These are phyloP conservation scores for Wickerhamiella cacticola DNA, from an alignment of 805 yeast genomes.

Conservation along the genomic window DNA sequence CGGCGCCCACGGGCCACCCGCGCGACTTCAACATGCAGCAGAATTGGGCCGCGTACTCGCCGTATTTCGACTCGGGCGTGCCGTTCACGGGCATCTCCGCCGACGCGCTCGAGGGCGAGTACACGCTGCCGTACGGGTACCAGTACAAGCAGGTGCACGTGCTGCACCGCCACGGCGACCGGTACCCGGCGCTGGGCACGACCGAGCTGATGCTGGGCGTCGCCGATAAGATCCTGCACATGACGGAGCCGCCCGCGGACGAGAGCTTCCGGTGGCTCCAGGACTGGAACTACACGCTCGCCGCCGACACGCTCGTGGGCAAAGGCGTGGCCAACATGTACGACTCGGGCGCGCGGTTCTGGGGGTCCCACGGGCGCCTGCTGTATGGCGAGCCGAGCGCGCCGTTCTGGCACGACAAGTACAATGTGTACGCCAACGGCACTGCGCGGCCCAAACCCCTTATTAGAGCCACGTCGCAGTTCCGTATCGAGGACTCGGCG, in stretches of 20 bases:
- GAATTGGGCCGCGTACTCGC: constrained; percentile 33
- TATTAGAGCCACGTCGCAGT: constrained; percentile 32
- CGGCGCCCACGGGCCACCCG: constrained; percentile 32
- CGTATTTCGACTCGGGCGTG: constrained; percentile 30
- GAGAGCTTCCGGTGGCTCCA: constrained; percentile 26
- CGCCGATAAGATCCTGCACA: constrained; percentile 26
- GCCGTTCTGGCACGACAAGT: constrained; percentile 23
- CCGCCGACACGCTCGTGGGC: constrained; percentile 29
- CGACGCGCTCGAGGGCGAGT: constrained; percentile 24
- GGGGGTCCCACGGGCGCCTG: constrained; percentile 33
- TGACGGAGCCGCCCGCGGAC: constrained; percentile 22
- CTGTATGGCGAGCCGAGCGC: constrained; percentile 27
- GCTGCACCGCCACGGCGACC: constrained; percentile 67
- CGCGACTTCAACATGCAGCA: constrained; percentile 32
- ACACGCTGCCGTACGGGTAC: constrained; percentile 34
- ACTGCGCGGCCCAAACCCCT: constrained; percentile 28
- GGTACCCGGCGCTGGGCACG: constrained; percentile 47
- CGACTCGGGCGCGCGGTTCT: constrained; percentile 30
- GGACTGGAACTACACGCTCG: constrained; percentile 28
- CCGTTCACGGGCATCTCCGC: constrained; percentile 27
- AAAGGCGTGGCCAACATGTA: constrained; percentile 32
- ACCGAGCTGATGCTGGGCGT: constrained; percentile 32
- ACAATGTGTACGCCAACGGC: constrained; percentile 28
- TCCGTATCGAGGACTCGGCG: constrained; percentile 32
- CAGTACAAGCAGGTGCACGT: constrained; percentile 55